Conservation (phyloP, 1,139 yeast genomes). For the Lodderomyces elongisporus region DNA sequence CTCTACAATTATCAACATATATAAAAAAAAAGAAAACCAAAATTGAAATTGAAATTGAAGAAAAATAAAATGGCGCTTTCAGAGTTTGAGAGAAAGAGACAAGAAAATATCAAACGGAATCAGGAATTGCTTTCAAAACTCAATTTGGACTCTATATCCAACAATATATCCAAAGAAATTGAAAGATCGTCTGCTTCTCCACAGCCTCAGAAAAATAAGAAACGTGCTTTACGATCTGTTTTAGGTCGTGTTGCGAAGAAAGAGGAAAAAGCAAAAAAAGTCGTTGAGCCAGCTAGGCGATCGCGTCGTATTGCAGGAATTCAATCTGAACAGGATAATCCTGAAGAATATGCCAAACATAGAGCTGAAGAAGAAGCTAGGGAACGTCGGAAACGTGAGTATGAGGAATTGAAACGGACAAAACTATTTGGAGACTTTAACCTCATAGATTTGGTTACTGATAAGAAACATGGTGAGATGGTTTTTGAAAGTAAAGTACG, state of each 20-base stretch:
- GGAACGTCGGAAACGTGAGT: slow-evolving; percentile 32
- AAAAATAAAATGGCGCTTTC: slow-evolving; percentile 37
- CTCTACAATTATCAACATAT: too few species aligned
- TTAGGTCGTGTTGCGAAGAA: slow-evolving; percentile 15
- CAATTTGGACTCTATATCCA: slow-evolving; percentile 32
- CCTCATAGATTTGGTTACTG: slow-evolving; percentile 51
- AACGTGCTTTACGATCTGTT: slow-evolving; percentile 13
- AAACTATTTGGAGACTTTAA: slow-evolving; percentile 60
- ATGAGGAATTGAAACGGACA: slow-evolving; percentile 49
- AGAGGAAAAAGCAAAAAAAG: slow-evolving; percentile 13
- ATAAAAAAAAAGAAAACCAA: too few species aligned
- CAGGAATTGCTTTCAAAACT: slow-evolving; percentile 35
- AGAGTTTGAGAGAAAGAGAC: slow-evolving; percentile 67
- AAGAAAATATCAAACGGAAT: slow-evolving; percentile 45
- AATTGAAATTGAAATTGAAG: too few species aligned
- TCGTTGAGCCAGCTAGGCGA: slow-evolving; percentile 50
- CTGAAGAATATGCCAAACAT: slow-evolving; percentile 30
- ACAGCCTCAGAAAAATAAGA: slow-evolving; percentile 14
- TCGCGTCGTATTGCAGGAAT: slow-evolving; percentile 67
- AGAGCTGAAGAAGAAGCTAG: slow-evolving; percentile 34
- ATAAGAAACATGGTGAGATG: slow-evolving; percentile 29
- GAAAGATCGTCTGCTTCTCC: slow-evolving; percentile 6
- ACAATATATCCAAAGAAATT: slow-evolving; percentile 27
- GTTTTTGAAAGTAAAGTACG: slow-evolving; percentile 25
- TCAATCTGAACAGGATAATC: slow-evolving; percentile 32